These are phyloP conservation scores for Calycina marina DNA, from an alignment of 2,329 filamentous ascomycete species.

Conservation along the genomic window DNA sequence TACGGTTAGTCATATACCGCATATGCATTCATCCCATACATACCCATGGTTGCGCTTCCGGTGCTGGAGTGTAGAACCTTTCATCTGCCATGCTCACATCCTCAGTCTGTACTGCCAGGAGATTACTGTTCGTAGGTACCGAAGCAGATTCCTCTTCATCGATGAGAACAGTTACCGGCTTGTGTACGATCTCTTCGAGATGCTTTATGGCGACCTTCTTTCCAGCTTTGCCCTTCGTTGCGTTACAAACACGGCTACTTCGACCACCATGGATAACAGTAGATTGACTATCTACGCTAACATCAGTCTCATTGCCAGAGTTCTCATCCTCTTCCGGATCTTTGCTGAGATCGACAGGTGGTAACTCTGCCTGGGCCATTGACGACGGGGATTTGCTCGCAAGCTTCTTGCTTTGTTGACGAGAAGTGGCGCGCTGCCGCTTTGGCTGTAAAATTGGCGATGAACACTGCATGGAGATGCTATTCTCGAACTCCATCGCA, in stretches of 20 bases:
- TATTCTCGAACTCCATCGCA: conserved; percentile 13
- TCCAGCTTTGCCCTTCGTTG: conserved; percentile 15
- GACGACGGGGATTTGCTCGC: conserved; percentile 6
- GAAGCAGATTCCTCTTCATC: conserved; percentile 4
- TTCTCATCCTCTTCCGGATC: conserved; percentile 18
- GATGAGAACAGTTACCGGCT: background rate
- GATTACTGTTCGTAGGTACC: conserved; percentile 2
- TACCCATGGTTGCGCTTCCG: conserved; percentile 1
- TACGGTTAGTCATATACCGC: no score
- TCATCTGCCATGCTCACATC: conserved; percentile 9
- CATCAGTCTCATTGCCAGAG: conserved; percentile 22
- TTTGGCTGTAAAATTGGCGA: conserved; percentile 13
- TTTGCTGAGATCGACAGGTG: conserved; percentile 7
- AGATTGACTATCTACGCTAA: conserved; percentile 18
- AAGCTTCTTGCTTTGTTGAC: conserved; percentile 10
- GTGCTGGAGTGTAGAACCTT: conserved; percentile 8
- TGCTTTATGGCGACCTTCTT: conserved; percentile 14
- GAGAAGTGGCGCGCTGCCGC: conserved; percentile 10
- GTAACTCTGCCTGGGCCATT: conserved; percentile 11
- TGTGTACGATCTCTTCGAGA: conserved; percentile 15
- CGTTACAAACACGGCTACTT: conserved; percentile 12
- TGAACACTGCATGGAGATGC: conserved; percentile 14
- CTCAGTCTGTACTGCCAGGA: conserved; percentile 7
- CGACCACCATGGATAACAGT: conserved; percentile 14
- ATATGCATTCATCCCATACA: no score